These are phyloP conservation scores for Phytopythium sindhum DNA, from an alignment of 352 stramenopile genomes.

Conservation along the genomic window DNA sequence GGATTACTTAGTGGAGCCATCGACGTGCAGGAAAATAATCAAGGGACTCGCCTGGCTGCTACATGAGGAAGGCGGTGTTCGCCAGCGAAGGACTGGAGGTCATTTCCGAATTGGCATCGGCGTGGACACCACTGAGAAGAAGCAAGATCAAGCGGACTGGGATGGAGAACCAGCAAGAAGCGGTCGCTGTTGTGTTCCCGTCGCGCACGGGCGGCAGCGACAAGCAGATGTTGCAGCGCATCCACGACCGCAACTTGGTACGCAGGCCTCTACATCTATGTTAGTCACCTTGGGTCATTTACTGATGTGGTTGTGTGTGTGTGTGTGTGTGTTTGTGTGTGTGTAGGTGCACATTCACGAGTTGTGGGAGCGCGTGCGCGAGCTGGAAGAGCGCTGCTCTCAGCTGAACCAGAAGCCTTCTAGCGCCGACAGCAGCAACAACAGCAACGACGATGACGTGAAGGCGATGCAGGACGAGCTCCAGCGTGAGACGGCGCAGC, in stretches of 20 bases:
- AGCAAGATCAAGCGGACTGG: background rate
- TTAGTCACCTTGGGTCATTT: background rate
- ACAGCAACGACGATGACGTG: background rate
- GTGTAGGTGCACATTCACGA: conserved; percentile 4
- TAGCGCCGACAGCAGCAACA: background rate
- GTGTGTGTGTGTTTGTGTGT: background rate
- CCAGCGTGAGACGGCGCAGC: conserved; percentile 2
- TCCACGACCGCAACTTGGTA: conserved; percentile 10
- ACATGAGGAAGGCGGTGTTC: background rate
- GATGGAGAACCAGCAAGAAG: conserved; percentile 7
- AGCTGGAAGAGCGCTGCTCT: conserved; percentile 3
- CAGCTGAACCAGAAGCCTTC: background rate
- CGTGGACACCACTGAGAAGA: background rate
- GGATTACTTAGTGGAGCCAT: background rate
- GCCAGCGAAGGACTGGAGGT: background rate
- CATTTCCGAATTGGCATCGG: conserved; percentile 1
- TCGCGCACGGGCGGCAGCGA: conserved; percentile 1
- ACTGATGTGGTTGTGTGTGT: background rate
- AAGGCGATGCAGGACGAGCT: background rate
- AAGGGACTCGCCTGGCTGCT: conserved; percentile 4
- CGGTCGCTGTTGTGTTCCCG: conserved; percentile 3
- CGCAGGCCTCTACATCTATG: background rate
- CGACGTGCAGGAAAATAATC: background rate
- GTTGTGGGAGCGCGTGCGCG: conserved; percentile 5
- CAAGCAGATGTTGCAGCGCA: conserved; percentile 7